phyloP scores from a whole-genome alignment of 2,329 filamentous ascomycete genomes.

The Moelleriella libera region DNA sequence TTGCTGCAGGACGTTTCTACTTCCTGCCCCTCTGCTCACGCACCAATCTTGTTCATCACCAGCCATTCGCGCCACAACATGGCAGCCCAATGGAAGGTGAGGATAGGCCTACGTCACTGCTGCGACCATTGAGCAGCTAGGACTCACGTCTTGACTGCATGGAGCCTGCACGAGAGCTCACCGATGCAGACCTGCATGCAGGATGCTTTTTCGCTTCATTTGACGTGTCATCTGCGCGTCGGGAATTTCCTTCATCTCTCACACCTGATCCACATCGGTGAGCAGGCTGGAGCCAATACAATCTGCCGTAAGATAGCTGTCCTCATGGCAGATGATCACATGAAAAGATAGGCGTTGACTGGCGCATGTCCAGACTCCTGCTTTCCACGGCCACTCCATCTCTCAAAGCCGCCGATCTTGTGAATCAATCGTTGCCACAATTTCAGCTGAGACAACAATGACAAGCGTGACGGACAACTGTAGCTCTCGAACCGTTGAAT shows the following conservation, averaged over 20 bases:
- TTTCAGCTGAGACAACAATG: background rate
- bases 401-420: background rate
- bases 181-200: conserved; percentile 9
- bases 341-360: background rate
- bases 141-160: conserved; percentile 1
- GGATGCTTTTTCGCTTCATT: conserved; percentile 3
- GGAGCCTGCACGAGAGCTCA: conserved; percentile 10
- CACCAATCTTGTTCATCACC: conserved; percentile 1
- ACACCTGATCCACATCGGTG: background rate
- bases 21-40: background rate
- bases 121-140: background rate
- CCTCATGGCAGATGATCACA: background rate
- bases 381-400: background rate
- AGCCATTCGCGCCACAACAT: conserved; percentile 3
- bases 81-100: background rate
- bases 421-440: background rate
- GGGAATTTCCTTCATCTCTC: background rate
- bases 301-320: background rate
- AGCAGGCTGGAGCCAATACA: background rate
- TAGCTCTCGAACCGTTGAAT: background rate
- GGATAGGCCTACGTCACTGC: background rate
- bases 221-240: conserved; percentile 3
- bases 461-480: background rate
- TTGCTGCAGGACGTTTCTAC: background rate
- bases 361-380: background rate